Percentiles rank a stretch among this genome's conserved stretches.
Evolutionary conservation across 2,329 filamentous ascomycete genomes (phyloP).

Genomic region (Trichophyton rubrum): DNA sequence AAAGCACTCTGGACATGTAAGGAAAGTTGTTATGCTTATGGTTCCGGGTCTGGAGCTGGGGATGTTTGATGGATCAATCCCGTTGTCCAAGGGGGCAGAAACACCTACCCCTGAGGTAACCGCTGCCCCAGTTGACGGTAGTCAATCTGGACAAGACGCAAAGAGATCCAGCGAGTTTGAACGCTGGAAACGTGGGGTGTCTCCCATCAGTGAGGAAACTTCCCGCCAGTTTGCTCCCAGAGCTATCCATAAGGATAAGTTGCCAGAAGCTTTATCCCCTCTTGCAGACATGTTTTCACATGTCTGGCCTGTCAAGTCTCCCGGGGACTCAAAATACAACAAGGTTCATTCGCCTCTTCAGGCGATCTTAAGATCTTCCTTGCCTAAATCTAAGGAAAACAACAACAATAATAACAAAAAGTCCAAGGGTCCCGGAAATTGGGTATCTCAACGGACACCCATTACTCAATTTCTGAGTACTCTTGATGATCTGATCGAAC

Average conservation of each 20-base stretch:
- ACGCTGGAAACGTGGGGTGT: slow-evolving; percentile 30
- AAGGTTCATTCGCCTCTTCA: slow-evolving; percentile 79
- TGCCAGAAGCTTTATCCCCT: slow-evolving; percentile 45
- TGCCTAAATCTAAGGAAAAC: slow-evolving; percentile 57
- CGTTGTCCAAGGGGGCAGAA: neutral
- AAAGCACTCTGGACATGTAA: slow-evolving; percentile 42
- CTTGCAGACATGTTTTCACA: slow-evolving; percentile 75
- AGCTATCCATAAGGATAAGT: slow-evolving; percentile 19
- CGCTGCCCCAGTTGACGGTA: neutral
- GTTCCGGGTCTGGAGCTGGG: slow-evolving; percentile 80
- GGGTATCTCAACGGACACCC: slow-evolving; percentile 64
- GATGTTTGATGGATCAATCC: slow-evolving; percentile 61
- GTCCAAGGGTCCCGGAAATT: slow-evolving; percentile 51
- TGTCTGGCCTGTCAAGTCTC: slow-evolving; percentile 78
- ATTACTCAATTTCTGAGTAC: slow-evolving; percentile 68
- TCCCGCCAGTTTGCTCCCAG: slow-evolving; percentile 25
- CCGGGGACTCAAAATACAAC: slow-evolving; percentile 68
- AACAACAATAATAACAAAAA: slow-evolving; percentile 43
- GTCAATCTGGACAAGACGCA: slow-evolving; percentile 1
- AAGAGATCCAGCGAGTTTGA: slow-evolving; percentile 19
- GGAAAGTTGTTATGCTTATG: slow-evolving; percentile 79
- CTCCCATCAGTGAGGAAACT: slow-evolving; percentile 18
- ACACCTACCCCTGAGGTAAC: neutral
- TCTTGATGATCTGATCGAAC: slow-evolving; percentile 62
- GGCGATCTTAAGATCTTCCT: slow-evolving; percentile 65